phyloP scores from a whole-genome alignment of 768 basidiomycete genomes.

The Pleurotus salmoneostramineus region DNA sequence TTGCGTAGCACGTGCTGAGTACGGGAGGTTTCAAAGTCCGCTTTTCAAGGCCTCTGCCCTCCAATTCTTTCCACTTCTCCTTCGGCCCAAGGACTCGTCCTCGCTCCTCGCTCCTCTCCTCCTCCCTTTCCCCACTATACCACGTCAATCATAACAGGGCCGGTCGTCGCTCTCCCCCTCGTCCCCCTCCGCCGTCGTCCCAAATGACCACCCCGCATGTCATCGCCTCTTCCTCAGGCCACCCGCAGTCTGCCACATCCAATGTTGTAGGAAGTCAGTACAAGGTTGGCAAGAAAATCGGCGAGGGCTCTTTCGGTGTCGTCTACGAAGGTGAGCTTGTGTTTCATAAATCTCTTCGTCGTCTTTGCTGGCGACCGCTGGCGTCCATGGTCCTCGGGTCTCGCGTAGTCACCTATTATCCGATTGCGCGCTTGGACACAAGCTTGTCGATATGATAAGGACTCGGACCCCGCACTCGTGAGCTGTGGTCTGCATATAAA shows the following conservation, averaged over 20 bases:
- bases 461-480: background rate
- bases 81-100: background rate
- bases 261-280: constrained; percentile 80
- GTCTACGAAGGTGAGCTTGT: constrained; percentile 81
- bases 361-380: background rate
- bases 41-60: constrained; percentile 5
- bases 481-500: background rate
- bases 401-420: background rate
- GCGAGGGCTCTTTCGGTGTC: constrained; percentile 98
- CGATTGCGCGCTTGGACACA: background rate
- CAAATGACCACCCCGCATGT: constrained; percentile 81
- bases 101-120: background rate
- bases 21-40: constrained; percentile 5
- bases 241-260: constrained; percentile 59
- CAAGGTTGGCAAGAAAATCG: constrained; percentile 97
- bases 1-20: background rate
- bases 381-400: background rate
- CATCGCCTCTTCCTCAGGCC: constrained; percentile 72
- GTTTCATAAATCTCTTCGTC: background rate
- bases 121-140: constrained; percentile 12
- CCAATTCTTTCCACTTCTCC: background rate
- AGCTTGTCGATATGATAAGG: background rate
- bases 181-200: constrained; percentile 5
- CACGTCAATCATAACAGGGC: constrained; percentile 18
- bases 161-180: constrained; percentile 15